Base-by-base conservation (phyloP, 2,329 filamentous ascomycete species). In the Sarocladium strictum region DNA sequence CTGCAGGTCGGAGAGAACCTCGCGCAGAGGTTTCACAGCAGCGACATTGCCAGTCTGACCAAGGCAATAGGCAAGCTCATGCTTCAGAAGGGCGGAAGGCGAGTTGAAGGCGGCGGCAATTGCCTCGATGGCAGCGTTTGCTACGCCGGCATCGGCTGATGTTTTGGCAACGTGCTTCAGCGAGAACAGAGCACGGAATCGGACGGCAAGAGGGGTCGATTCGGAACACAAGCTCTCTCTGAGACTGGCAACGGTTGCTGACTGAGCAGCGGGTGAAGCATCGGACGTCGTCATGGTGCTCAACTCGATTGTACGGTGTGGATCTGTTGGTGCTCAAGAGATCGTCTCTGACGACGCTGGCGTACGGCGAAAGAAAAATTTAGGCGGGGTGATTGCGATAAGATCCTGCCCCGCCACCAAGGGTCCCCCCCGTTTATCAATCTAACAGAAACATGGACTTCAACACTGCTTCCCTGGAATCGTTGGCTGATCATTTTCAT, bases 131-230 rank as follows among this genome's bases (percentile, higher is more conserved):
- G 84, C 82, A 10, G 76, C 76, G 50, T 66, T 58, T 29, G 75
- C 71, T 29, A 72, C 67, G 61, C 86, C 84, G 17, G 87, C 81
- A 40, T 85, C 83, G 7, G 84, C 74, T 17, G 75, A 70, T 60
- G 85, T 81, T 56, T 82, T 85, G 49, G 94, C 93, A 57, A 97
- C 77, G 69, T 97, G 89, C 76, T 99, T 99, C 57, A 99, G 85
- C 17, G 93, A 97, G 77, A 99, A 99, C 63, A 99, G 88, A 41
- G 94, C 93, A 64, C 94, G 90, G 74, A 97, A 99, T 59, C 94
- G 90, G 59, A 90, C 80, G 37, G 92, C 87, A 54, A 99, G 87
- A 45, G 92, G 85, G 58, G 89, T 87, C 14, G 80, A 74, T 75
- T 97, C 94, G 50, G 88, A 87, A 63, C 81, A 86, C 57, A 99